Evolutionary conservation across 306 rosid species (phyloP), one percentile per base, ranked within the genome.

Genomic region (Luffa acutangula): DNA sequence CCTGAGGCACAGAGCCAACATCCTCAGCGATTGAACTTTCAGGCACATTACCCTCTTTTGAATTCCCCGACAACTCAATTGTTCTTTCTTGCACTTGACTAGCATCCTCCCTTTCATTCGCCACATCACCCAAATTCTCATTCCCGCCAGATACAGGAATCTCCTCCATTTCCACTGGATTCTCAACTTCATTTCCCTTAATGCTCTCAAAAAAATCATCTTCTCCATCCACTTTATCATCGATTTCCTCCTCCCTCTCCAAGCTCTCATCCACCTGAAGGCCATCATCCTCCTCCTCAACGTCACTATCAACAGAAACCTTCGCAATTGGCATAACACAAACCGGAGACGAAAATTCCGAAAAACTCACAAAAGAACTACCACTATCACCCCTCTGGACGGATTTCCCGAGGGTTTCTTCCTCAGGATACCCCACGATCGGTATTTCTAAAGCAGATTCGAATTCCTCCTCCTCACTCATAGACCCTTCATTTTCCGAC

Each of bases 401-500:
- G 36, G 80, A 76, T 13, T 76, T 74, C 25, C 21, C 85, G 48
- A 79, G 45, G 49, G 78, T 17, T 49, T 75, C 84, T 46, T 70
- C 82, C 43, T 51, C 76, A 2, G 84, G 54, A 53, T 80, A 80
- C 6, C 85, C 85, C 9, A 70, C 78, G 81, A 89, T 46, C 8
- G 91, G 91, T 84, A 80, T 79, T 15, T 81, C 82, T 2, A 69
- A 36, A 7, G 77, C 81, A 53, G 86, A 31, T n/a, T 82, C 93
- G 1, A 89, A 85, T 42, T 86, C 94, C 42, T 85, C 90, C 12
- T 85, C 95, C 2, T 87, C 97, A 65, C 93, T 92, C 60, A 82
- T 25, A 45, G 91, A 92, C 52, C 97, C 98, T 7, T 87, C 93
- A 17, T 67, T 53, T 1, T 89, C 96, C 7, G 90, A 85, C 42